Percentiles rank a stretch among this genome's conserved stretches.
Evolutionary conservation across 1,284 basidiomycete species (phyloP).

Genomic region (Xerocomus cyaneibrunnescens): DNA sequence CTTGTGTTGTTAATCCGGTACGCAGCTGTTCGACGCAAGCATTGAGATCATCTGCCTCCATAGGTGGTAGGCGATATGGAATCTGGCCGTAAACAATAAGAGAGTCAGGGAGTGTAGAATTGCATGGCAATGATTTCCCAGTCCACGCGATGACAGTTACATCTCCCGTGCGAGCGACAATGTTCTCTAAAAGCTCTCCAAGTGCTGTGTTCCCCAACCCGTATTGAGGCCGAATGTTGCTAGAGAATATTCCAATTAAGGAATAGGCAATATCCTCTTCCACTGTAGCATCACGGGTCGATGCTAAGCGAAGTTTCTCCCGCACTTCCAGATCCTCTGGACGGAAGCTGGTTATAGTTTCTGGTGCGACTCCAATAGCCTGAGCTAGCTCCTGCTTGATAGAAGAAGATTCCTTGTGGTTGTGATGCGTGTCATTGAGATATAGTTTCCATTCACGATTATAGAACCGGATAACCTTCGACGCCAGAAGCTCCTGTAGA

Average conservation of each 20-base stretch:
- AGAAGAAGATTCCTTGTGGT: constrained; percentile 13
- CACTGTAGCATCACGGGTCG: neutral
- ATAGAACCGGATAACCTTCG: constrained; percentile 13
- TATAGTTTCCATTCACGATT: constrained; percentile 9
- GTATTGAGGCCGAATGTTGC: neutral
- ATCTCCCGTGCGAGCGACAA: constrained; percentile 11
- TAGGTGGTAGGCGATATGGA: neutral
- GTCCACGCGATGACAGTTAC: constrained; percentile 7
- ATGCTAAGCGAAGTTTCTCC: constrained; percentile 13
- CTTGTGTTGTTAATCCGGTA: neutral
- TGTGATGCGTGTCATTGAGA: neutral
- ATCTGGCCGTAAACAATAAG: neutral
- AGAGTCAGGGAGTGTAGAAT: neutral
- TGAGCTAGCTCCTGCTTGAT: constrained; percentile 7
- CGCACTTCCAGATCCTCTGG: constrained; percentile 3
- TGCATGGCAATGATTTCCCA: neutral
- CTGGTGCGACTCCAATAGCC: neutral
- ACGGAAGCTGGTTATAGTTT: constrained; percentile 3
- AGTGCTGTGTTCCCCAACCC: neutral
- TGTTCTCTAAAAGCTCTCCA: constrained; percentile 2
- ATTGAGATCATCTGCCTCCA: constrained; percentile 2
- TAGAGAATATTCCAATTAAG: constrained; percentile 6
- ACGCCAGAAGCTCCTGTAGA: constrained; percentile 14
- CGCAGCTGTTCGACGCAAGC: neutral
- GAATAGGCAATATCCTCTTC: neutral